phyloP scores from a whole-genome alignment of 2,329 filamentous ascomycete genomes.

The Conoideocrella luteorostrata region DNA sequence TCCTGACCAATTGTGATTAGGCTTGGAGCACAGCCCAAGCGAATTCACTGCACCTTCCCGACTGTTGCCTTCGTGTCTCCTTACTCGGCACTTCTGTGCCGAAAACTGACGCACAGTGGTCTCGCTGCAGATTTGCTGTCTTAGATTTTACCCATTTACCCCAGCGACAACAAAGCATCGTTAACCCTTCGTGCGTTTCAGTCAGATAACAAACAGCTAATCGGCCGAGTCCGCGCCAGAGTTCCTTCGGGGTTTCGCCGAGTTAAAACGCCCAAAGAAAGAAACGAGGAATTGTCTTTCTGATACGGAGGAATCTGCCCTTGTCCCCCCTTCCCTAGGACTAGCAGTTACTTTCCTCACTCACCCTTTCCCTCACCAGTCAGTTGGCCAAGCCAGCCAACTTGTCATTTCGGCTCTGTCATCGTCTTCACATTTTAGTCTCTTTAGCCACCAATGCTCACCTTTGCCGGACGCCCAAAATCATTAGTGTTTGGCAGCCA shows the following conservation, averaged over 20 bases:
- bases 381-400: too few relatives aligned
- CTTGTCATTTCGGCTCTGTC: neutral
- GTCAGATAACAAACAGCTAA: too few relatives aligned
- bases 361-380: too few relatives aligned
- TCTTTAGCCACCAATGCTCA: conserved; percentile 10
- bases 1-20: too few relatives aligned
- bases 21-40: conserved; percentile 4
- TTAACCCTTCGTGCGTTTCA: too few relatives aligned
- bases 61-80: conserved; percentile 7
- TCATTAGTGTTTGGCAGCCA: conserved; percentile 9
- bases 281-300: too few relatives aligned
- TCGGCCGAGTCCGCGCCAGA: too few relatives aligned
- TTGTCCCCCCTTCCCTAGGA: too few relatives aligned
- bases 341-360: too few relatives aligned
- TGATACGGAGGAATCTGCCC: too few relatives aligned
- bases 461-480: conserved; percentile 9
- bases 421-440: neutral
- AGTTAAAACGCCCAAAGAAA: too few relatives aligned
- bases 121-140: conserved; percentile 8
- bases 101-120: conserved; percentile 7
- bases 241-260: too few relatives aligned
- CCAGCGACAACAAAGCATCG: neutral
- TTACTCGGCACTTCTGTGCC: conserved; percentile 10
- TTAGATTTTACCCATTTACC: conserved; percentile 3
- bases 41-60: conserved; percentile 10